These are phyloP conservation scores for Penicillium longicatenatum DNA, from an alignment of 495 filamentous ascomycete species.

Conservation along the genomic window DNA sequence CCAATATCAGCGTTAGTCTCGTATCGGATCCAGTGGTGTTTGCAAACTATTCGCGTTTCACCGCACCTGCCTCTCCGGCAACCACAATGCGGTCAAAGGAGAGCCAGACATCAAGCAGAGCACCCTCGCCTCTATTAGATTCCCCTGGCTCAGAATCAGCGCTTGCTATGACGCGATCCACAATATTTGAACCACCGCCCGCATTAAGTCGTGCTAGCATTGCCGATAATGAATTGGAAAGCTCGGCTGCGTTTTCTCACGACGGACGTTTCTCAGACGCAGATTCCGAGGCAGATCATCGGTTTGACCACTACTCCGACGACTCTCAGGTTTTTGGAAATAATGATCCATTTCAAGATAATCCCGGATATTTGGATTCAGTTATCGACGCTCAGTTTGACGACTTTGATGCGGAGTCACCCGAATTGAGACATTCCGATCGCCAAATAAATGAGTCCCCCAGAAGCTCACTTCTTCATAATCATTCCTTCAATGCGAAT, in stretches of 20 bases:
- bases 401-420: slow-evolving; percentile 37
- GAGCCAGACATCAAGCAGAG: slow-evolving; percentile 36
- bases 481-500: slow-evolving; percentile 3
- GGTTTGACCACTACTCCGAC: slow-evolving; percentile 30
- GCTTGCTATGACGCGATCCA: slow-evolving; percentile 46
- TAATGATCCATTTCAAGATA: slow-evolving; percentile 43
- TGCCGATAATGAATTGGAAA: slow-evolving; percentile 25
- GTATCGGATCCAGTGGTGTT: slow-evolving; percentile 76
- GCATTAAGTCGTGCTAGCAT: slow-evolving; percentile 7
- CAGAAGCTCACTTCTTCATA: not conserved
- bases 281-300: slow-evolving; percentile 37
- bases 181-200: slow-evolving; percentile 39
- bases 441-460: slow-evolving; percentile 3
- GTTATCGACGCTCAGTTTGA: slow-evolving; percentile 50
- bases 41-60: slow-evolving; percentile 61
- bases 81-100: slow-evolving; percentile 48
- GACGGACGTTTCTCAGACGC: slow-evolving; percentile 51
- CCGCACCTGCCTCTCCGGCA: slow-evolving; percentile 62
- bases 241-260: slow-evolving; percentile 34
- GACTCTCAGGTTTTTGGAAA: slow-evolving; percentile 34
- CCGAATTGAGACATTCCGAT: slow-evolving; percentile 6
- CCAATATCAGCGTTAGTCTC: slow-evolving; percentile 63
- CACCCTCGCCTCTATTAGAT: slow-evolving; percentile 30
- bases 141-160: slow-evolving; percentile 30
- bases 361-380: slow-evolving; percentile 52